Evolutionary conservation across 805 yeast species (phyloP), one percentile per base, ranked within the genome.

Genomic region (Huiozyma sinensis): DNA sequence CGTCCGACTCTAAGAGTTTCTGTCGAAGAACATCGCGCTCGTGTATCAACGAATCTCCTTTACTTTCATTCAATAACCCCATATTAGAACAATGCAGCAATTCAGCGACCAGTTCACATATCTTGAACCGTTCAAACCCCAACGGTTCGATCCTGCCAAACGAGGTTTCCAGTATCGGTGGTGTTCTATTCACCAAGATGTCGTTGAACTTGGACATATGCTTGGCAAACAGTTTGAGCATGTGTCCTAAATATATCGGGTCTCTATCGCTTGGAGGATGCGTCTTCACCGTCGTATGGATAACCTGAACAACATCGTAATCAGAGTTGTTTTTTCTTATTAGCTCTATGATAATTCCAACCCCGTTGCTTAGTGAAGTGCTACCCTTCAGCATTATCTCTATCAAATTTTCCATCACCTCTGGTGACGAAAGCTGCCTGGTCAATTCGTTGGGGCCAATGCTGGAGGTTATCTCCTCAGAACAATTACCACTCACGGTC

Each of bases 381-480:
- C 95, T 95, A 44, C 87, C 86, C 47, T 69, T 56, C 44, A 90
- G 73, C 84, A 92, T 92, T 50, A 84, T 77, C 13, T 77, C 65
- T 28, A 89, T 83, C 51, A 92, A 69, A 47, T 74, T 72, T 47
- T 74, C 69, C 52, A 88, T 73, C 47, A 84, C 76, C 35, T 75
- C 71, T 36, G 79, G 79, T 12, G 94, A 81, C 10, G 89, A 97
- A 31, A 92, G 70, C 61, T 90, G 90, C 50, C 98, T 74, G 3
- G 96, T 87, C 34, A 92, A 70, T 58, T 87, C 96, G 58, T 92
- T 92, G 1, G 98, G 97, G 1, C 98, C 98, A 44, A 92, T 85
- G 7, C 95, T 84, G 2, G 95, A 83, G 38, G 87, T 83, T 52
- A 81, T 83, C 46, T 87, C 87, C 39, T 86, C 84, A 47, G 84